phyloP scores from a whole-genome alignment of 805 yeast species.

The Teunomyces lycoperdinae region DNA sequence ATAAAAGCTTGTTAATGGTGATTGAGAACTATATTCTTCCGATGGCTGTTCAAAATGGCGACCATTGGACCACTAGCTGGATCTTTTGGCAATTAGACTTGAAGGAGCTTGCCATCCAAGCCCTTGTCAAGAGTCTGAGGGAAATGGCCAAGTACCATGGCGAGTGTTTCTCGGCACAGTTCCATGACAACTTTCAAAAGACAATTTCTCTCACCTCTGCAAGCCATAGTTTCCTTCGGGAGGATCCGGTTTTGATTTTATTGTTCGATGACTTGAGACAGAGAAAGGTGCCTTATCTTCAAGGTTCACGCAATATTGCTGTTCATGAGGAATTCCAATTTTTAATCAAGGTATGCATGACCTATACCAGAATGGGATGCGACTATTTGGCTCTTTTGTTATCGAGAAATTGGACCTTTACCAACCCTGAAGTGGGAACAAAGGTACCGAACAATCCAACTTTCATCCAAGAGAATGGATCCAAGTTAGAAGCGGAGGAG shows the following conservation, averaged over 20 bases:
- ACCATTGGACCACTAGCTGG: conserved; percentile 83
- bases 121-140: conserved; percentile 58
- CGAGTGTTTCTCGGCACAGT: conserved; percentile 20
- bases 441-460: background rate
- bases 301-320: conserved; percentile 47
- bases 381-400: conserved; percentile 68
- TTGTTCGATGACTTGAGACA: conserved; percentile 62
- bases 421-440: conserved; percentile 10
- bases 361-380: conserved; percentile 89
- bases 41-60: conserved; percentile 55
- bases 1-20: conserved; percentile 32
- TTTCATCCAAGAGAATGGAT: background rate
- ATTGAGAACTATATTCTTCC: conserved; percentile 55
- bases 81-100: conserved; percentile 61
- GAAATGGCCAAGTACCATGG: conserved; percentile 18
- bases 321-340: conserved; percentile 55
- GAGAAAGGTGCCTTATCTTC: conserved; percentile 46
- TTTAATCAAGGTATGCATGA: conserved; percentile 58
- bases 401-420: conserved; percentile 66
- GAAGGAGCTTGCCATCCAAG: conserved; percentile 51
- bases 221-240: conserved; percentile 48
- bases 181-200: conserved; percentile 12
- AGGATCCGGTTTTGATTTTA: conserved; percentile 78
- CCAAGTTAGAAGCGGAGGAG: background rate
- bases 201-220: background rate